These are phyloP conservation scores for Gamsiella multidivaricata DNA, from an alignment of 192 early-diverging fungal genomes.

Conservation along the genomic window DNA sequence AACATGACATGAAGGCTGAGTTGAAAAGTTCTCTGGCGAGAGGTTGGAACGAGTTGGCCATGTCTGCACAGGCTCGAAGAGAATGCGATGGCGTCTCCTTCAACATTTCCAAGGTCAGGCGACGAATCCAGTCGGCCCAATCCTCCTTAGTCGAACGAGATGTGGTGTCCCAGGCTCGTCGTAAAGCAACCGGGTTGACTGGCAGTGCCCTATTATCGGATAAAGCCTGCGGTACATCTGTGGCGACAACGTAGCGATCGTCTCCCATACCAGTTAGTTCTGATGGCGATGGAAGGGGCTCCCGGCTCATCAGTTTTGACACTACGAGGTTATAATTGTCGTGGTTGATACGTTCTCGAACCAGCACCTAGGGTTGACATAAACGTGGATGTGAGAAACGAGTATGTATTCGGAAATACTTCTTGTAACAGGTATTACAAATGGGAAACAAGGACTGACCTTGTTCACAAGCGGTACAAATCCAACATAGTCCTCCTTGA, in stretches of 20 bases:
- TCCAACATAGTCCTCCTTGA: constrained; percentile 84
- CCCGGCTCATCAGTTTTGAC: constrained; percentile 76
- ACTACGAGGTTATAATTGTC: constrained; percentile 79
- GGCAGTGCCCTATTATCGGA: constrained; percentile 74
- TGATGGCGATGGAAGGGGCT: constrained; percentile 69
- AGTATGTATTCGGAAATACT: too few relatives aligned
- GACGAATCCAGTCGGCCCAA: constrained; percentile 95
- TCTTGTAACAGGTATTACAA: background rate
- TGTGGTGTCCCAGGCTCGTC: constrained; percentile 87
- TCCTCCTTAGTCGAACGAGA: constrained; percentile 91
- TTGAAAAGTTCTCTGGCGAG: constrained; percentile 94
- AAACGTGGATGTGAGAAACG: too few relatives aligned
- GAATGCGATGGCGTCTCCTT: constrained; percentile 96
- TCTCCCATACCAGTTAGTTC: constrained; percentile 39
- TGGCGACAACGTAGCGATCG: constrained; percentile 47
- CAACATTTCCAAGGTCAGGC: constrained; percentile 89
- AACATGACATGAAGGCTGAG: constrained; percentile 96
- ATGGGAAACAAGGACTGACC: constrained; percentile 41
- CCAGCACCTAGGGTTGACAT: constrained; percentile 55
- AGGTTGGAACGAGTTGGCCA: constrained; percentile 84
- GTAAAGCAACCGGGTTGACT: constrained; percentile 86
- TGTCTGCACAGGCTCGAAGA: constrained; percentile 86
- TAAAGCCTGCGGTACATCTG: constrained; percentile 71
- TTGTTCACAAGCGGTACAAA: constrained; percentile 90
- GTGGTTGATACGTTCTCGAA: constrained; percentile 72